Evolutionary conservation across 495 filamentous ascomycete genomes (phyloP).

Genomic region (Penicillium herquei): DNA sequence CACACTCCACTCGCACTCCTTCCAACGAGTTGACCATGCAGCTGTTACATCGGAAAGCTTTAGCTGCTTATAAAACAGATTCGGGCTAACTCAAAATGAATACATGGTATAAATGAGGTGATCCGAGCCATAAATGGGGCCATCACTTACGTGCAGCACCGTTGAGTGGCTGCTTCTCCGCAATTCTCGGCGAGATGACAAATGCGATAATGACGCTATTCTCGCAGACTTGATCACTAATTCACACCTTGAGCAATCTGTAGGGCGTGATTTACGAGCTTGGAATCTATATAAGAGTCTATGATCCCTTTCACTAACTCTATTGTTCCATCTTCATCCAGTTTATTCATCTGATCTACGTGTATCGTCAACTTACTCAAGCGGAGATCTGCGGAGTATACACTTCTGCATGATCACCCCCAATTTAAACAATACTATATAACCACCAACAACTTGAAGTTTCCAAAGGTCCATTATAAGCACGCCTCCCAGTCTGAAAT

Average conservation of each 20-base stretch:
- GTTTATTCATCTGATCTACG: not conserved
- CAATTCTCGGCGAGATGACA: slow-evolving; percentile 17
- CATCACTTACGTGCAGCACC: not conserved
- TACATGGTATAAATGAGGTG: slow-evolving; percentile 8
- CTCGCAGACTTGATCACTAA: slow-evolving; percentile 13
- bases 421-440: not conserved
- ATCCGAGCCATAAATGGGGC: slow-evolving; percentile 9
- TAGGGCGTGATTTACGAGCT: not conserved
- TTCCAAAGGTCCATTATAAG: not conserved
- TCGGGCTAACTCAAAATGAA: too few relatives aligned
- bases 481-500: not conserved
- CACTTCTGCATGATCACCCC: too few relatives aligned
- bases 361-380: not conserved
- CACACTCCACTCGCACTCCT: too few relatives aligned
- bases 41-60: too few relatives aligned
- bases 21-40: too few relatives aligned
- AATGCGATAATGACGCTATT: slow-evolving; percentile 10
- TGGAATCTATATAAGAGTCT: not conserved
- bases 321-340: not conserved
- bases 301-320: not conserved
- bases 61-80: too few relatives aligned
- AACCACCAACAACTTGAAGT: not conserved
- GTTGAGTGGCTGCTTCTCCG: slow-evolving; percentile 13
- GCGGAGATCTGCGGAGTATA: too few relatives aligned
- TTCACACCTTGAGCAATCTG: not conserved